phyloP scores from a whole-genome alignment of 1,284 basidiomycete genomes.

The Fomitopsis palustris region DNA sequence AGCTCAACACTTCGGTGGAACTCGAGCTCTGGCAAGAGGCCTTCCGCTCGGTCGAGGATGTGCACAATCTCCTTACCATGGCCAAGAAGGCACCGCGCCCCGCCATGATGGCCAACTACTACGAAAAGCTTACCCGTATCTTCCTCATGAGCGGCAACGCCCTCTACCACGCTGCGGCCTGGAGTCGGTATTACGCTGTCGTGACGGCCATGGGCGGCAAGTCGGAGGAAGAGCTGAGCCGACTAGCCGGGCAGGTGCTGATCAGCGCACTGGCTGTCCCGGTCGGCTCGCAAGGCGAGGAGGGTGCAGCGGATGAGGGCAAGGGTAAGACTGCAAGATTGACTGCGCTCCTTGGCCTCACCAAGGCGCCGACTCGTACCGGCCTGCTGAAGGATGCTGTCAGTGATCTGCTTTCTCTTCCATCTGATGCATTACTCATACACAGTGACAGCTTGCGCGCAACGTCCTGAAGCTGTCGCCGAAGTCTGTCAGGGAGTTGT shows the following conservation, averaged over 20 bases:
- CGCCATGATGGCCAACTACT: slow-evolving; percentile 99
- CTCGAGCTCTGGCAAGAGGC: slow-evolving; percentile 99
- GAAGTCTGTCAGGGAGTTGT: slow-evolving; percentile 73
- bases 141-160: slow-evolving; percentile 93
- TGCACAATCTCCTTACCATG: slow-evolving; percentile 93
- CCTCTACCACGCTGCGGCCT: slow-evolving; percentile 96
- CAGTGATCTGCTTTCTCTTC: slow-evolving; percentile 28
- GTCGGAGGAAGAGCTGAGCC: slow-evolving; percentile 75
- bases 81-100: slow-evolving; percentile 90
- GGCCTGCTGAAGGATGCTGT: slow-evolving; percentile 86
- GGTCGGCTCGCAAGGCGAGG: slow-evolving; percentile 68
- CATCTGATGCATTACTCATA: neutral
- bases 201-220: slow-evolving; percentile 66
- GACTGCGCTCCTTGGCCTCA: slow-evolving; percentile 84
- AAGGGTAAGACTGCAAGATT: slow-evolving; percentile 78
- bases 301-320: slow-evolving; percentile 61
- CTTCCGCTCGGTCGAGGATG: slow-evolving; percentile 97
- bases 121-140: slow-evolving; percentile 96
- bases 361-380: slow-evolving; percentile 83
- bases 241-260: slow-evolving; percentile 90
- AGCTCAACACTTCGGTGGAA: slow-evolving; percentile 97
- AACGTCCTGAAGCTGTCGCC: slow-evolving; percentile 87
- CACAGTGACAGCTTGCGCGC: slow-evolving; percentile 61
- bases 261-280: slow-evolving; percentile 94
- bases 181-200: slow-evolving; percentile 82